Evolutionary conservation across 768 basidiomycete species (phyloP).

Genomic region (Strobilomyces dryophilus): DNA sequence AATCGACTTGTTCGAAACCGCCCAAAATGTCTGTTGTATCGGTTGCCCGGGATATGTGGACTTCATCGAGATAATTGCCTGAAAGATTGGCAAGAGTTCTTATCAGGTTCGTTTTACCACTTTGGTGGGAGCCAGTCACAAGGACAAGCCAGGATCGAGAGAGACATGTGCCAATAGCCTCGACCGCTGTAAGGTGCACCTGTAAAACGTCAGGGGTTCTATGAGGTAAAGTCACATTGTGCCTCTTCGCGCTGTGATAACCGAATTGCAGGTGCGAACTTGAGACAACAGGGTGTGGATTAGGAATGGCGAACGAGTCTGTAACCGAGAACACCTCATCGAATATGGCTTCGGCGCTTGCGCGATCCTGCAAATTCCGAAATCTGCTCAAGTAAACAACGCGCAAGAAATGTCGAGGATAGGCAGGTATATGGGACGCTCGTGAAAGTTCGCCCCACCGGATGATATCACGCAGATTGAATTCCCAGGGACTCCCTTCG

Average conservation of each 20-base stretch:
- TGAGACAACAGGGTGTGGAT: conserved; percentile 36
- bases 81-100: conserved; percentile 64
- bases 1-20: conserved; percentile 89
- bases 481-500: conserved; percentile 93
- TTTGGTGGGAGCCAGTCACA: conserved; percentile 65
- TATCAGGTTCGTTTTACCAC: conserved; percentile 79
- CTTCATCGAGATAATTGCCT: conserved; percentile 66
- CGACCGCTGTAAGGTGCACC: conserved; percentile 58
- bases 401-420: conserved; percentile 63
- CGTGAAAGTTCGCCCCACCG: conserved; percentile 73
- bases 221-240: conserved; percentile 26
- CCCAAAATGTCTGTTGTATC: conserved; percentile 95
- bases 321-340: conserved; percentile 43
- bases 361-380: conserved; percentile 65
- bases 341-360: conserved; percentile 48
- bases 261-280: conserved; percentile 61
- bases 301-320: conserved; percentile 35
- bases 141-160: conserved; percentile 86
- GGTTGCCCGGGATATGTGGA: conserved; percentile 79
- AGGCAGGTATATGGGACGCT: conserved; percentile 27
- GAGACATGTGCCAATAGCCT: conserved; percentile 72
- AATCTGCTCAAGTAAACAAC: conserved; percentile 85
- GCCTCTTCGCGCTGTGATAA: conserved; percentile 42
- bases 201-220: conserved; percentile 55
- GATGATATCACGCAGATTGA: conserved; percentile 92